Conservation (phyloP, 495 filamentous ascomycete genomes). For the Clohesyomyces aquaticus region DNA sequence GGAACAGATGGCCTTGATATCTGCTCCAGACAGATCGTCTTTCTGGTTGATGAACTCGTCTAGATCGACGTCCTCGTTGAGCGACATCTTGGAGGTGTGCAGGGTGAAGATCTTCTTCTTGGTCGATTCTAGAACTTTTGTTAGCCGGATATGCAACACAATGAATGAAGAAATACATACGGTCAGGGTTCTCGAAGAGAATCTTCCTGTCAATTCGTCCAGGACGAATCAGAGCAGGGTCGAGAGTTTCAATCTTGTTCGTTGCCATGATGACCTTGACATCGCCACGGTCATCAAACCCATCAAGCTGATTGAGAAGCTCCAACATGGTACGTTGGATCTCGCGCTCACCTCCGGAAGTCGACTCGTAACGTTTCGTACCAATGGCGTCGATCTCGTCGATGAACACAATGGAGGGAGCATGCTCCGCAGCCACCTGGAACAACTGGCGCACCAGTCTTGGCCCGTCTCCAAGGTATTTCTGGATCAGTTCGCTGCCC, state of each 20-base stretch:
- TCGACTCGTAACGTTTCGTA: slow-evolving; percentile 98
- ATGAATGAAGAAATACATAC: slow-evolving; percentile 53
- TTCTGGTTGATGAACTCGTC: slow-evolving; percentile 99
- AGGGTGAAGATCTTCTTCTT: slow-evolving; percentile 99
- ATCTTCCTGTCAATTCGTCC: slow-evolving; percentile 99
- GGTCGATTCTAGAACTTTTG: slow-evolving; percentile 72
- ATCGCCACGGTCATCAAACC: slow-evolving; percentile 97
- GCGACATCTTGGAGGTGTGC: slow-evolving; percentile 99
- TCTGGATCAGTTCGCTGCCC: slow-evolving; percentile 97
- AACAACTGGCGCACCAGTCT: slow-evolving; percentile 95
- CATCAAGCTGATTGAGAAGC: slow-evolving; percentile 96
- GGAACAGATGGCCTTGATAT: slow-evolving; percentile 98
- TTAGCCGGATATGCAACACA: slow-evolving; percentile 45
- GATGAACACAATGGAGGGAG: slow-evolving; percentile 98
- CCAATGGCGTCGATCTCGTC: slow-evolving; percentile 99
- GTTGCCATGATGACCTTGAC: slow-evolving; percentile 99
- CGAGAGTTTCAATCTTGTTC: slow-evolving; percentile 98
- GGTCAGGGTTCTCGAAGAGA: slow-evolving; percentile 98
- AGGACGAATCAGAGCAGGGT: slow-evolving; percentile 93
- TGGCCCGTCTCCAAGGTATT: slow-evolving; percentile 96
- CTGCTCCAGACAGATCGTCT: slow-evolving; percentile 94
- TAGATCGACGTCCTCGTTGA: slow-evolving; percentile 91
- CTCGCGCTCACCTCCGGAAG: slow-evolving; percentile 94
- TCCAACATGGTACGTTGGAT: slow-evolving; percentile 99
- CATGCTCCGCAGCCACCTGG: slow-evolving; percentile 94